phyloP scores from a whole-genome alignment of 441 rosid genomes.

The Hura crepitans region DNA sequence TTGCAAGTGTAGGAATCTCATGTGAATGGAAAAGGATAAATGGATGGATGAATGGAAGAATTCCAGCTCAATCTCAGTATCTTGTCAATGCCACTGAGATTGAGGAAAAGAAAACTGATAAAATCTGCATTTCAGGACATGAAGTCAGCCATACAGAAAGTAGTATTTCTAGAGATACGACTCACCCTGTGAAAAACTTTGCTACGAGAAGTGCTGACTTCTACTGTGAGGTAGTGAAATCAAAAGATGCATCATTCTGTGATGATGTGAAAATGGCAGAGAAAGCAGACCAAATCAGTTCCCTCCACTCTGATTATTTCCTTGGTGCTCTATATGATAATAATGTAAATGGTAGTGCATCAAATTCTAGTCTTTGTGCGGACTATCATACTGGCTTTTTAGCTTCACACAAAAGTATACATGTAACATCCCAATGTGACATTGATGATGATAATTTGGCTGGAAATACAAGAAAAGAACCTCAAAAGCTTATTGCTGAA shows the following conservation, averaged over 20 bases:
- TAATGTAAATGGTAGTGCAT: conserved; percentile 20
- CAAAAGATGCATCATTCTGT: conserved; percentile 27
- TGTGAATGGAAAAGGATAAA: conserved; percentile 34
- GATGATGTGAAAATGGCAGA: conserved; percentile 9
- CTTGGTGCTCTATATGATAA: conserved; percentile 26
- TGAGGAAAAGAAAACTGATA: conserved; percentile 28
- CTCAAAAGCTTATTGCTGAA: conserved; percentile 18
- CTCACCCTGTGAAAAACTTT: conserved; percentile 27
- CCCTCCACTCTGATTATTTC: conserved; percentile 38
- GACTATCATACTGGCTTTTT: conserved; percentile 32
- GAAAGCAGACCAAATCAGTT: conserved; percentile 23
- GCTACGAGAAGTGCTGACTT: conserved; percentile 22
- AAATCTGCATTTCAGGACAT: conserved; percentile 23
- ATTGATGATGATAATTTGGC: conserved; percentile 21
- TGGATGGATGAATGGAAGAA: conserved; percentile 44
- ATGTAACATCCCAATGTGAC: conserved; percentile 16
- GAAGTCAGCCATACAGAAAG: conserved; percentile 21
- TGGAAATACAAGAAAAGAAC: conserved; percentile 27
- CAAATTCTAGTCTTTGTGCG: conserved; percentile 28
- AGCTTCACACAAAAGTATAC: conserved; percentile 26
- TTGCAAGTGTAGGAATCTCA: conserved; percentile 28
- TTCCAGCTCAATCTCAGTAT: conserved; percentile 33
- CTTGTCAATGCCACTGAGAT: conserved; percentile 12
- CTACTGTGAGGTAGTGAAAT: conserved; percentile 23
- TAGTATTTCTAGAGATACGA: conserved; percentile 25